A percentile compares a stretch with the other conserved stretches of the same genome.
These are phyloP conservation scores for Neofusicoccum umdonicola DNA, from an alignment of 2,329 filamentous ascomycete genomes.

Conservation along the genomic window DNA sequence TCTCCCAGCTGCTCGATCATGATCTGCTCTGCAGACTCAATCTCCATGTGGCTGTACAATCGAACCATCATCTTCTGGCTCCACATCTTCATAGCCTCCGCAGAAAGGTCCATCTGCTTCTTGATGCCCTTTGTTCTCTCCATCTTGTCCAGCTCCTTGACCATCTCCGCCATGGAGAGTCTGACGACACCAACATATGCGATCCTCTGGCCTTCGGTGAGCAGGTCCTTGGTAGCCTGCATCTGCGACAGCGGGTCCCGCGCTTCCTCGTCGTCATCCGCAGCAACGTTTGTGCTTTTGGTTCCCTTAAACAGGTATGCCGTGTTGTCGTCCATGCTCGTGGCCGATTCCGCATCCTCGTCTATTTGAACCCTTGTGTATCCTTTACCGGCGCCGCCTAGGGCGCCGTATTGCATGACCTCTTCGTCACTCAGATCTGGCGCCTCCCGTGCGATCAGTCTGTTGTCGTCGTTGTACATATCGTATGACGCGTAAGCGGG, in stretches of 20 bases:
- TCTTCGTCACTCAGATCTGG: constrained; percentile 64
- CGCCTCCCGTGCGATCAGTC: constrained; percentile 78
- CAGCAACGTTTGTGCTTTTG: constrained; percentile 50
- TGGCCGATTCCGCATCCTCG: constrained; percentile 89
- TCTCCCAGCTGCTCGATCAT: constrained; percentile 98
- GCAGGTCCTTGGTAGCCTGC: constrained; percentile 89
- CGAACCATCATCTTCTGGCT: constrained; percentile 97
- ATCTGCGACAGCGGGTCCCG: constrained; percentile 84
- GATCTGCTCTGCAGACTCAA: constrained; percentile 82
- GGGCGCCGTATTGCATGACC: constrained; percentile 67
- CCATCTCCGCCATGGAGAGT: constrained; percentile 75
- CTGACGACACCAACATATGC: constrained; percentile 92
- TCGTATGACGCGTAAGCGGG: constrained; percentile 89
- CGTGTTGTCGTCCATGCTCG: constrained; percentile 96
- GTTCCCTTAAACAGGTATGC: constrained; percentile 78
- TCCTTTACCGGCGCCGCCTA: constrained; percentile 88
- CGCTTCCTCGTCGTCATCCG: constrained; percentile 72
- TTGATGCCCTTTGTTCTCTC: constrained; percentile 64
- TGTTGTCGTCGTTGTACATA: constrained; percentile 92
- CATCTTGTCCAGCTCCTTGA: constrained; percentile 63
- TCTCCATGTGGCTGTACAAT: constrained; percentile 94
- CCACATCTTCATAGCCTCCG: constrained; percentile 90
- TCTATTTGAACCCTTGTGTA: constrained; percentile 95
- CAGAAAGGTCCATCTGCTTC: constrained; percentile 66
- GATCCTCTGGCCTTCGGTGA: constrained; percentile 93